Conservation (phyloP, 2,329 filamentous ascomycete species). For the Bipolaris zeicola region DNA sequence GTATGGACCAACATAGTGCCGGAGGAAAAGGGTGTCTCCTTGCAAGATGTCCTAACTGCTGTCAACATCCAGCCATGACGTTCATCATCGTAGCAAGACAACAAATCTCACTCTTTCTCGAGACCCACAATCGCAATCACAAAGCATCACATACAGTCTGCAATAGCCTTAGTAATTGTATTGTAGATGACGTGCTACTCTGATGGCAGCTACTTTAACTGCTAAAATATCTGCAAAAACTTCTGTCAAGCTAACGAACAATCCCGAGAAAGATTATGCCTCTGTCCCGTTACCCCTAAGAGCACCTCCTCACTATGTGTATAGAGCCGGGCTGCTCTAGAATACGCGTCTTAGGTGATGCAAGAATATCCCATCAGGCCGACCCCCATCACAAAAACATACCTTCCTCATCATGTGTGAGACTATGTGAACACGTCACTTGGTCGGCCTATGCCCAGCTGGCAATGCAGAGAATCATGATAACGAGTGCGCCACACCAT, state of each 20-base stretch:
- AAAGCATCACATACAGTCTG: background rate
- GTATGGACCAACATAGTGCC: conserved; percentile 67
- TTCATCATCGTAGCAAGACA: background rate
- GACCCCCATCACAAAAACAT: conserved; percentile 20
- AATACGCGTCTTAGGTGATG: conserved; percentile 25
- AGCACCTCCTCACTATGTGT: conserved; percentile 27
- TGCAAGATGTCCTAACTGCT: conserved; percentile 23
- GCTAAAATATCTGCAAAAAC: conserved; percentile 38
- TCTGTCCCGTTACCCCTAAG: conserved; percentile 17
- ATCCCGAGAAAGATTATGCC: conserved; percentile 27
- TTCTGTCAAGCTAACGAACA: conserved; percentile 33
- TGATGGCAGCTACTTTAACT: conserved; percentile 32
- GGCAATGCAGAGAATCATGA: conserved; percentile 35
- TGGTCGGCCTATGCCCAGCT: conserved; percentile 28
- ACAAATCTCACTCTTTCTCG: background rate
- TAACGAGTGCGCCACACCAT: conserved; percentile 34
- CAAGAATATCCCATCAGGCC: conserved; percentile 24
- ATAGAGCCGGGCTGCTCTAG: conserved; percentile 19
- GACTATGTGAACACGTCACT: conserved; percentile 3
- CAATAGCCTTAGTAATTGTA: conserved; percentile 24
- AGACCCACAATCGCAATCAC: no score
- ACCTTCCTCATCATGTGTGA: conserved; percentile 9
- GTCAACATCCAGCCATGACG: conserved; percentile 4
- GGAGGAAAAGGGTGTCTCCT: conserved; percentile 14
- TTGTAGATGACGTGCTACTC: conserved; percentile 35